Conservation (phyloP, 495 filamentous ascomycete genomes). For the Thermochaetoides thermophila region DNA sequence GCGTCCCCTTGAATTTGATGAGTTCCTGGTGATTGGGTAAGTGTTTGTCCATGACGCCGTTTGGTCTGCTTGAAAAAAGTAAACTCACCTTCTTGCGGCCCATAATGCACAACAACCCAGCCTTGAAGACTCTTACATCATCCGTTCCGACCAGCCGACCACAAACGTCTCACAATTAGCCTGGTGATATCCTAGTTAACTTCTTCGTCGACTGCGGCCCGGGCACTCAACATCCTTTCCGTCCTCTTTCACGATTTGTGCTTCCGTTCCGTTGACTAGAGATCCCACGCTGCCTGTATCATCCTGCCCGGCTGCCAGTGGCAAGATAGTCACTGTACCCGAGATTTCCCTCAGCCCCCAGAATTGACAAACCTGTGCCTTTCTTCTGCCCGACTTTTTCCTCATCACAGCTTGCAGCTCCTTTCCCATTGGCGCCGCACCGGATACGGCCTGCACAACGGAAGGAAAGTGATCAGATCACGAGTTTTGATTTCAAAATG, state of each 20-base stretch:
- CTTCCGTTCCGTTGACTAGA: constrained; percentile 43
- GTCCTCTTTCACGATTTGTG: constrained; percentile 28
- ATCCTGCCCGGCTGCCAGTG: constrained; percentile 6
- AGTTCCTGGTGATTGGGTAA: constrained; percentile 14
- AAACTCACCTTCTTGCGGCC: constrained; percentile 50
- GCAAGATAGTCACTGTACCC: constrained; percentile 15
- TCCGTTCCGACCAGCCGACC: constrained; percentile 55
- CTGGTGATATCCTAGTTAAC: constrained; percentile 49
- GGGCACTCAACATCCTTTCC: constrained; percentile 29
- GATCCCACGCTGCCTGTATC: constrained; percentile 14
- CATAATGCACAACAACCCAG: constrained; percentile 39
- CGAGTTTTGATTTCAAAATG: constrained; percentile 32
- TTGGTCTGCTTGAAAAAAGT: constrained; percentile 1
- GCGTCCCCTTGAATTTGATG: constrained; percentile 44
- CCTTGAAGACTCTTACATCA: constrained; percentile 45
- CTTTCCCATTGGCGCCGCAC: constrained; percentile 23
- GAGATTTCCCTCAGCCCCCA: constrained; percentile 61
- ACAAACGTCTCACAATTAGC: constrained; percentile 45
- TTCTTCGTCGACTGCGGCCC: constrained; percentile 47
- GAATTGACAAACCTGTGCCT: constrained; percentile 41
- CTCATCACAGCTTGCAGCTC: constrained; percentile 20
- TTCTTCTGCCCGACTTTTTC: constrained; percentile 21
- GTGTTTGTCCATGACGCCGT: not conserved
- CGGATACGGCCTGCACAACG: constrained; percentile 12
- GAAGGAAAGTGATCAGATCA: constrained; percentile 33